Base-by-base conservation (phyloP, 805 yeast genomes). In the Myxozyma lipomycoides region DNA sequence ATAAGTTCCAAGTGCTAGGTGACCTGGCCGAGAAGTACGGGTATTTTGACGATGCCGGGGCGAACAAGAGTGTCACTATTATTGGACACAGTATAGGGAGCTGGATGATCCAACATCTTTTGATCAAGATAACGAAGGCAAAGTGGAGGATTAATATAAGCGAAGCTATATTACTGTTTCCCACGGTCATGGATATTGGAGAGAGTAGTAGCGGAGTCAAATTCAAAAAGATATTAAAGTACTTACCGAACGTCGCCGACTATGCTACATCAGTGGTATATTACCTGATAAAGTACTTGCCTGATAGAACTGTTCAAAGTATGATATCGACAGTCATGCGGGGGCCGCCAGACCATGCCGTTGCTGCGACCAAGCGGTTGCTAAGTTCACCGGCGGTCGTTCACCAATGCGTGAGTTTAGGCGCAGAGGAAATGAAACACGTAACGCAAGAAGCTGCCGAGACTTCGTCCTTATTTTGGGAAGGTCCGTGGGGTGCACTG, bases 21-120 rank as follows among this genome's bases (percentile, higher is more conserved):
- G 63, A 71, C 30, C 61, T 68, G 45, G 58, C 49, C 23, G 47
- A 41, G 37, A 42, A 34, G 34, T 40, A 49, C 17, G 47, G 56
- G 22, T 49, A 50, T 22, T 42, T 44, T 4, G 34, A 26, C 15
- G 41, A 21, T 2, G 12, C 40, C 12, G 36, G 36, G 5, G 40
- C 58, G 15, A 47, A 48, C 1, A 61, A 74, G 34, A 70, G 73
- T 10, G 63, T 83, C 5, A 67, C 70, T 45, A 68, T 83, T 21
- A 64, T 82, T 58, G 83, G 87, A 19, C 95, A 85, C 63, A 84
- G 91, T 0, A 78, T 84, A 12, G 95, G 95, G 1, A 73, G 81
- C 4, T 85, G 77, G 71, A 69, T 85, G 40, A 64, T 72, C 2
- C 89, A 84, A 63, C 64, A 84, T 40, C 70, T 79, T 1, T 70